Evolutionary conservation across 192 early-diverging fungal genomes (phyloP).

Genomic region (Umbelopsis sp.): DNA sequence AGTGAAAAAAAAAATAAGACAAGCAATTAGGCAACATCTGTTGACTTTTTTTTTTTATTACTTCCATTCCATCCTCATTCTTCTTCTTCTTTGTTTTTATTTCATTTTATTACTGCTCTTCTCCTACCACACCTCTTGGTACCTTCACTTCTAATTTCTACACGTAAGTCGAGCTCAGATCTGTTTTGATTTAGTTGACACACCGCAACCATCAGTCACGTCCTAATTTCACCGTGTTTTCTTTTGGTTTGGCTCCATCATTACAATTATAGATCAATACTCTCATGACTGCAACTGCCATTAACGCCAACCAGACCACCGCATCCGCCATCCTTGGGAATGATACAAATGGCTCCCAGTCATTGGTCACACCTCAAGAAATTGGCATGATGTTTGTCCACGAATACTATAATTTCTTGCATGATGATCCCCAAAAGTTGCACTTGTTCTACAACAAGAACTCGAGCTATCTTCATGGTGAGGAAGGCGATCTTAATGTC

Average conservation of each 20-base stretch:
- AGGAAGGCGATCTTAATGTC: constrained; percentile 65
- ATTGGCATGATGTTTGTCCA: constrained; percentile 94
- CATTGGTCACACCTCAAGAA: constrained; percentile 50
- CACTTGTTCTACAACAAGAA: constrained; percentile 89
- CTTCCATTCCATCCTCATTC: constrained; percentile 9
- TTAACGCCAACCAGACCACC: constrained; percentile 8
- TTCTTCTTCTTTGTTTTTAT: constrained; percentile 12
- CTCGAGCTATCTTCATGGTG: constrained; percentile 81
- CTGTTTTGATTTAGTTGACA: neutral
- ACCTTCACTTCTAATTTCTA: constrained; percentile 12
- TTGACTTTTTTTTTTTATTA: neutral
- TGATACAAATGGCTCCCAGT: neutral
- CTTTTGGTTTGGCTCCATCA: neutral
- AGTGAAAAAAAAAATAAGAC: neutral
- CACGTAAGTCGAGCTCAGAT: neutral
- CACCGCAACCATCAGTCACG: neutral
- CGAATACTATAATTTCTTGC: constrained; percentile 92
- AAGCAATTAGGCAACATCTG: neutral
- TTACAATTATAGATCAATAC: neutral
- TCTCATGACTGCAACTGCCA: constrained; percentile 18
- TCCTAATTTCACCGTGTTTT: neutral
- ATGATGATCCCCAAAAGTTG: constrained; percentile 77
- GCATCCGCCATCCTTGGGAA: neutral
- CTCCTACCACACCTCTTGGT: neutral
- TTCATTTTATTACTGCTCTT: constrained; percentile 14